Evolutionary conservation across 176 grass and related monocot species (phyloP).

Genomic region (Neostapfia colusana): DNA sequence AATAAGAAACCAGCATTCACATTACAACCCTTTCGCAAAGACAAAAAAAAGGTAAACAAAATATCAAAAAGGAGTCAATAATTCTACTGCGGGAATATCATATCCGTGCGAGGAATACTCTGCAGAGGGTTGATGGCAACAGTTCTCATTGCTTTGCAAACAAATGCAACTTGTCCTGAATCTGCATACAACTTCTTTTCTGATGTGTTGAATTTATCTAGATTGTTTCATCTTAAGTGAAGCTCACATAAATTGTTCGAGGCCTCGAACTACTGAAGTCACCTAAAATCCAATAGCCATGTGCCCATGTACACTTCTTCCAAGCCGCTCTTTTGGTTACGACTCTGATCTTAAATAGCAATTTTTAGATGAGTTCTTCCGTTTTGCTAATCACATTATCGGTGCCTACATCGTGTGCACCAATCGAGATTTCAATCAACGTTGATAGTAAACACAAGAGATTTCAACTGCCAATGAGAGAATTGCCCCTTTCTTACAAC

Average conservation of each 20-base stretch:
- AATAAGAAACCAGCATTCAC: background rate
- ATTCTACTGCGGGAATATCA: background rate
- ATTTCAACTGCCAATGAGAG: too few species aligned
- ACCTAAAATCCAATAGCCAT: background rate
- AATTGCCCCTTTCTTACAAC: too few species aligned
- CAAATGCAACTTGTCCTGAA: background rate
- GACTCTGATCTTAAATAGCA: too few species aligned
- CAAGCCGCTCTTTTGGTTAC: too few species aligned
- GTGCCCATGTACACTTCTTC: background rate
- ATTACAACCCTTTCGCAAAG: background rate
- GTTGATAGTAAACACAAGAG: too few species aligned
- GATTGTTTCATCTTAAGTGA: background rate
- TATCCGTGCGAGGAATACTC: constrained; percentile 1
- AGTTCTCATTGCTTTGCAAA: background rate
- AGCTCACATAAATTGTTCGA: background rate
- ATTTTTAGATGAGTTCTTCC: too few species aligned
- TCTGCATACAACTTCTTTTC: background rate
- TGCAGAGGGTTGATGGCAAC: background rate
- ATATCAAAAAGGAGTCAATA: constrained; percentile 7
- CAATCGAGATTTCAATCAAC: too few species aligned
- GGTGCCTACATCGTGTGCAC: too few species aligned
- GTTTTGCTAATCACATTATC: too few species aligned
- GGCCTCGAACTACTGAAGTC: background rate
- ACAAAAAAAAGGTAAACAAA: background rate
- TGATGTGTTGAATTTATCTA: background rate